Evolutionary conservation across 495 filamentous ascomycete genomes (phyloP).

Genomic region (Xylaria sp.): DNA sequence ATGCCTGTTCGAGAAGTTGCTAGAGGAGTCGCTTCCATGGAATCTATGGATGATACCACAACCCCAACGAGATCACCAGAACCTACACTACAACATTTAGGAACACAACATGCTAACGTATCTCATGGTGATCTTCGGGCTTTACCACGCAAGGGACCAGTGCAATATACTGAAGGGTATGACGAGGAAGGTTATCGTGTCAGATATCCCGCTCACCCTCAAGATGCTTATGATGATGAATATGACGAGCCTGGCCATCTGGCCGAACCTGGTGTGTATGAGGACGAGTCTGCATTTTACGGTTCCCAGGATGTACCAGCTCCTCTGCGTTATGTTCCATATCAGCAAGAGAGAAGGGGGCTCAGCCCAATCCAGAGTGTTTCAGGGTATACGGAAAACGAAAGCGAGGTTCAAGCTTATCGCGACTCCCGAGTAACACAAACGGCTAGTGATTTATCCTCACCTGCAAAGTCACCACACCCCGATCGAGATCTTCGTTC

Average conservation of each 20-base stretch:
- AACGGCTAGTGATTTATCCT: conserved; percentile 53
- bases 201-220: conserved; percentile 43
- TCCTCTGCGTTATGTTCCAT: conserved; percentile 62
- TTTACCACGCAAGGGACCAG: conserved; percentile 49
- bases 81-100: conserved; percentile 50
- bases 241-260: conserved; percentile 55
- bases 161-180: conserved; percentile 49
- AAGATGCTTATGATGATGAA: conserved; percentile 52
- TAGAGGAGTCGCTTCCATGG: conserved; percentile 52
- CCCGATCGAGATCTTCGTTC: conserved; percentile 46
- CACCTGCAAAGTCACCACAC: conserved; percentile 45
- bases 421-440: conserved; percentile 57
- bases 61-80: conserved; percentile 50
- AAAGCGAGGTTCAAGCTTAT: conserved; percentile 53
- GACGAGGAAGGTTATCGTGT: conserved; percentile 55
- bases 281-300: conserved; percentile 50
- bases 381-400: conserved; percentile 70
- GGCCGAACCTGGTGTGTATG: conserved; percentile 48
- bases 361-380: conserved; percentile 90
- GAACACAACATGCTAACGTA: conserved; percentile 57
- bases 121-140: conserved; percentile 58
- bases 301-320: conserved; percentile 61
- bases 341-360: conserved; percentile 64
- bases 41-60: conserved; percentile 46
- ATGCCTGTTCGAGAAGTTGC: conserved; percentile 64